A percentile compares a stretch with the other conserved stretches of the same genome.
Conservation (phyloP, 352 stramenopile genomes). For the Phytophthora podocarpi region DNA sequence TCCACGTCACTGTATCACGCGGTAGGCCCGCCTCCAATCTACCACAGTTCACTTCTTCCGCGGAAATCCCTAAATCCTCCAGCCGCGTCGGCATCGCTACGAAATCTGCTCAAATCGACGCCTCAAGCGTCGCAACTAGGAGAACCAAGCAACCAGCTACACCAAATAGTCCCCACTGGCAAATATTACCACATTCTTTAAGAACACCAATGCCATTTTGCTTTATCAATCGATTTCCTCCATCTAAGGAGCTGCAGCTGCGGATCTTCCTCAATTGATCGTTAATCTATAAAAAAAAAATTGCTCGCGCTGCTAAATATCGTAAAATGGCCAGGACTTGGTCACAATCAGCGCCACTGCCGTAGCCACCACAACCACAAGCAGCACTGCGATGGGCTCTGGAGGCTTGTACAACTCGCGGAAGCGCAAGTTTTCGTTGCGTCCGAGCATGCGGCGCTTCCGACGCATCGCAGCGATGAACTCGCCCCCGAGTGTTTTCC, state of each 20-base stretch:
- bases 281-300: too few species aligned
- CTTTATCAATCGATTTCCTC: not conserved
- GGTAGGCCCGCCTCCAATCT: slow-evolving; percentile 66
- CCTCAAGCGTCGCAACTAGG: slow-evolving; percentile 22
- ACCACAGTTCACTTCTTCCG: slow-evolving; percentile 21
- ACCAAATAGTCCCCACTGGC: too few species aligned
- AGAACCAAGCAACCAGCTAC: too few species aligned
- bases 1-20: slow-evolving; percentile 63
- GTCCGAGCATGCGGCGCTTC: slow-evolving; percentile 67
- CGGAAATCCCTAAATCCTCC: slow-evolving; percentile 45
- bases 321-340: slow-evolving; percentile 83
- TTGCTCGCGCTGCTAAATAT: too few species aligned
- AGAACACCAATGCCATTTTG: too few species aligned
- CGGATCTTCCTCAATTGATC: too few species aligned
- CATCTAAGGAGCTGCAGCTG: too few species aligned
- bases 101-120: not conserved
- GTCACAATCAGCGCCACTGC: slow-evolving; percentile 75
- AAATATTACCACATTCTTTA: too few species aligned
- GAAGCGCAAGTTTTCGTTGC: slow-evolving; percentile 80
- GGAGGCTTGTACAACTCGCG: slow-evolving; percentile 74
- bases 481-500: slow-evolving; percentile 37
- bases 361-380: slow-evolving; percentile 51
- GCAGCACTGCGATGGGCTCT: slow-evolving; percentile 68
- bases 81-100: slow-evolving; percentile 19
- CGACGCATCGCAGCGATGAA: slow-evolving; percentile 57